phyloP scores from a whole-genome alignment of 495 filamentous ascomycete species.

The Xylaria sp. region DNA sequence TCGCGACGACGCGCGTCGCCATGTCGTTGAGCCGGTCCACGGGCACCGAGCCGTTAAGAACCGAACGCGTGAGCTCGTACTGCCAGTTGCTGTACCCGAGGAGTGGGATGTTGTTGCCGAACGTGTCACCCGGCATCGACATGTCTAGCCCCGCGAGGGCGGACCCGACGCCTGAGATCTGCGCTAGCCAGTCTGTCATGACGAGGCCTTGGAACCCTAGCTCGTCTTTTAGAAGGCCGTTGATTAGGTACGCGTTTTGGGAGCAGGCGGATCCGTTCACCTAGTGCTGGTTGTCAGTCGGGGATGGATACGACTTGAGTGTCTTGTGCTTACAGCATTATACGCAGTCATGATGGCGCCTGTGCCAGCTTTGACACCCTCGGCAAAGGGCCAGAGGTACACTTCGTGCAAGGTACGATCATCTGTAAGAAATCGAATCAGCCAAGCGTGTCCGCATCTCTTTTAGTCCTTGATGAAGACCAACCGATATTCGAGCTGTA shows the following conservation, averaged over 20 bases:
- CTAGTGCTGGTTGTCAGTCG: slow-evolving; percentile 39
- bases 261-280: slow-evolving; percentile 74
- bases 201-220: slow-evolving; percentile 80
- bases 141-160: slow-evolving; percentile 81
- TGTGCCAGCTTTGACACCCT: slow-evolving; percentile 71
- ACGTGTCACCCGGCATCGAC: slow-evolving; percentile 73
- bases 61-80: slow-evolving; percentile 68
- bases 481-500: slow-evolving; percentile 63
- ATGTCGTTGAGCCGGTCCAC: slow-evolving; percentile 78
- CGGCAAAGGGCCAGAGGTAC: slow-evolving; percentile 83
- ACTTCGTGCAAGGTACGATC: slow-evolving; percentile 79
- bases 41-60: slow-evolving; percentile 78
- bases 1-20: slow-evolving; percentile 75
- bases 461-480: slow-evolving; percentile 19
- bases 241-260: slow-evolving; percentile 75
- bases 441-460: not conserved
- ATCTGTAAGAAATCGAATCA: slow-evolving; percentile 56
- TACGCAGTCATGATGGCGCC: slow-evolving; percentile 77
- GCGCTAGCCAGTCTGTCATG: slow-evolving; percentile 80
- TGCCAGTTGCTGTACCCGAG: slow-evolving; percentile 71
- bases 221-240: slow-evolving; percentile 74
- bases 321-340: slow-evolving; percentile 62
- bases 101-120: slow-evolving; percentile 59
- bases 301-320: slow-evolving; percentile 7
- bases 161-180: slow-evolving; percentile 73